These are phyloP conservation scores for Serendipita sp. DNA, from an alignment of 768 basidiomycete species.

Conservation along the genomic window DNA sequence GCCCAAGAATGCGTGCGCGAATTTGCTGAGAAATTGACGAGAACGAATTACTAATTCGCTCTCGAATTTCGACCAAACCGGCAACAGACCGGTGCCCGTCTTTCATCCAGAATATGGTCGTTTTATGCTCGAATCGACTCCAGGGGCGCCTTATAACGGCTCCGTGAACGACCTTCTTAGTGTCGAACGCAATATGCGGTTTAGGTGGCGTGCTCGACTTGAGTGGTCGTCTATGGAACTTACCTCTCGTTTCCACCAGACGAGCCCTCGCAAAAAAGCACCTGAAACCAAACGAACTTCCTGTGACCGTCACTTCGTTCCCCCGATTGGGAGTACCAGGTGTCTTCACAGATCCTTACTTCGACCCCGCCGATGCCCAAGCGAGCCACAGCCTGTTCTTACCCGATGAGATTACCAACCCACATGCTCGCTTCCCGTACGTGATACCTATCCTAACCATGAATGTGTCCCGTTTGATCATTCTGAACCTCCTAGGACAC, in stretches of 20 bases:
- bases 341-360: conserved; percentile 83
- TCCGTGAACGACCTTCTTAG: conserved; percentile 69
- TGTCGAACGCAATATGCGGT: conserved; percentile 91
- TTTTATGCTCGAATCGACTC: conserved; percentile 97
- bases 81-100: conserved; percentile 59
- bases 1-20: conserved; percentile 35
- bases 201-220: conserved; percentile 34
- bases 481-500: conserved; percentile 38
- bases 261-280: conserved; percentile 71
- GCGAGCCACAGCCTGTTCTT: conserved; percentile 91
- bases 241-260: conserved; percentile 23
- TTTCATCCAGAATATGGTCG: conserved; percentile 98
- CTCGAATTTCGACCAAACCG: neutral
- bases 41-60: neutral
- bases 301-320: conserved; percentile 88
- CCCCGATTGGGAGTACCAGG: conserved; percentile 80
- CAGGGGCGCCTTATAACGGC: conserved; percentile 86
- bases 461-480: neutral
- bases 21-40: neutral
- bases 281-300: conserved; percentile 71
- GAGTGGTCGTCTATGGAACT: neutral
- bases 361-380: conserved; percentile 50
- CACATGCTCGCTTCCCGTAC: conserved; percentile 94
- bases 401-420: conserved; percentile 90
- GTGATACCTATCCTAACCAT: conserved; percentile 21